Base-by-base conservation (phyloP, 257 asterid species). In the Cruciata laevipes region DNA sequence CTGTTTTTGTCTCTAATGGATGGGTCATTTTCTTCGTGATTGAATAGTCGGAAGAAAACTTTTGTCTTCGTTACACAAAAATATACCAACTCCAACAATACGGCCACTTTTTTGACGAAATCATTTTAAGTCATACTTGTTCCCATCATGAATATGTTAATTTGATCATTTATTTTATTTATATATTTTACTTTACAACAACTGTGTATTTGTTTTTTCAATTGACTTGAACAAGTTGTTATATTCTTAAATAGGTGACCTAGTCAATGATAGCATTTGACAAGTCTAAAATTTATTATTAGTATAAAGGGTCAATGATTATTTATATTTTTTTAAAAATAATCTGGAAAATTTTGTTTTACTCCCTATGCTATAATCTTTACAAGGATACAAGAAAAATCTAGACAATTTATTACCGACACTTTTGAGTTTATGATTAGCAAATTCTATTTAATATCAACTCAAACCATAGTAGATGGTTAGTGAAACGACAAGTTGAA, bases 51-150 rank as follows among this genome's bases (percentile, higher is more conserved):
- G 59, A 61, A 33, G 51, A 52, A 72, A 64, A 61, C 56, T 55
- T 73, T 68, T 67, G 79, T 69, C 76, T 74, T 70, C 72, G 72
- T 57, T 59, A 64, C 67, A 66, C 80, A 71, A 78, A 69, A 77
- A 75, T 51, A 61, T 75, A 81, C 81, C 88, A 64, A 87, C 87
- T 81, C 88, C 94, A 83, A 82, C 85, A 72, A 47, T 17, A 69
- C 75, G 66, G 18, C 71, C 69, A 61, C 86, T 65, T 78, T 78
- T 80, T 81, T 74, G 85, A 84, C 84, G 69, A 73, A 56, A 33
- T 30, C 71, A 80, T 38, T 76, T 78, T 74, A 76, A 42, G 63
- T 57, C 76, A 42, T 59, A 27, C n/a, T 25, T 70, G 55, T 68
- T 65, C 55, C 77, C 75, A 52, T 69, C 55, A 47, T 16, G 55